Evolutionary conservation across 2,329 filamentous ascomycete species (phyloP).

Genomic region (Cladophialophora immunda): DNA sequence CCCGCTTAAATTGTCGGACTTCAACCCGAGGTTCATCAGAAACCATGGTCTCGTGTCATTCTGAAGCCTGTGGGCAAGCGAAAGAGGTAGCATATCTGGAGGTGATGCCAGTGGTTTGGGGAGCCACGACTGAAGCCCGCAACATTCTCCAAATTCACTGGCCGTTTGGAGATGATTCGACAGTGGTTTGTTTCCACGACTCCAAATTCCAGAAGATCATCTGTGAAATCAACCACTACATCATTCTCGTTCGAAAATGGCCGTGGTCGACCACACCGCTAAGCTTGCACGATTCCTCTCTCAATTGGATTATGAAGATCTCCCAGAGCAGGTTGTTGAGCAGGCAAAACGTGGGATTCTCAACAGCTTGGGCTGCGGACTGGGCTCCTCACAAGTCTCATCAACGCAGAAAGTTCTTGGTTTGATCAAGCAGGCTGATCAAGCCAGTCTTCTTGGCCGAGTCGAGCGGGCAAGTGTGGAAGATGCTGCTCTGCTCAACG

Average conservation of each 20-base stretch:
- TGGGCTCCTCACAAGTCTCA: constrained; percentile 19
- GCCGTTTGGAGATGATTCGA: background rate
- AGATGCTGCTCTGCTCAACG: constrained; percentile 62
- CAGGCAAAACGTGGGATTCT: constrained; percentile 27
- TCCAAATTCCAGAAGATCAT: background rate
- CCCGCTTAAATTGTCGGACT: too few species aligned
- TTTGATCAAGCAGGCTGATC: constrained; percentile 4
- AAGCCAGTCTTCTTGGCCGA: constrained; percentile 21
- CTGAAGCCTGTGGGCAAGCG: too few species aligned
- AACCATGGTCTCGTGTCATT: too few species aligned
- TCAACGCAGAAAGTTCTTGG: constrained; percentile 21
- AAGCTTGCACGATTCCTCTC: constrained; percentile 22
- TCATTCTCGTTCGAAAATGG: constrained; percentile 6
- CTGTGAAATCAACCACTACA: background rate
- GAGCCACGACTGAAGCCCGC: too few species aligned
- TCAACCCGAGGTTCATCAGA: too few species aligned
- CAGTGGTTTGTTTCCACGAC: background rate
- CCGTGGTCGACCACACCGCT: constrained; percentile 18
- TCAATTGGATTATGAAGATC: constrained; percentile 24
- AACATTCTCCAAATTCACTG: background rate
- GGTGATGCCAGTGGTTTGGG: too few species aligned
- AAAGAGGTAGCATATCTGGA: too few species aligned
- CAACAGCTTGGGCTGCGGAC: constrained; percentile 26
- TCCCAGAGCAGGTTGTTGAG: constrained; percentile 22
- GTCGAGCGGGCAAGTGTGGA: constrained; percentile 16